Percentiles rank a stretch among this genome's conserved stretches.
These are phyloP conservation scores for Adansonia gregorii DNA, from an alignment of 441 rosid species.

Conservation along the genomic window DNA sequence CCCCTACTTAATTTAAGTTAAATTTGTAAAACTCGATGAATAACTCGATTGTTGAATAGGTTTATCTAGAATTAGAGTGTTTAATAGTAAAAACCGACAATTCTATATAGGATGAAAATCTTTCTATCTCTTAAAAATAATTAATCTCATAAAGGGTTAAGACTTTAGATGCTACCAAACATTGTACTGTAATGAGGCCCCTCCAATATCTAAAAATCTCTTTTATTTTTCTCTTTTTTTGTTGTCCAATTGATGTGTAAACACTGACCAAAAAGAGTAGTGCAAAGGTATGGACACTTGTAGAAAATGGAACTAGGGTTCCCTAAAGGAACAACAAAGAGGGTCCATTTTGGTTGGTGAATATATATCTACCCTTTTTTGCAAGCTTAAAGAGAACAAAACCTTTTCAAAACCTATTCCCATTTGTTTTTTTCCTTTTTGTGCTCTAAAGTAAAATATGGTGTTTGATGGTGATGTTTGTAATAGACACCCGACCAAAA, in stretches of 20 bases:
- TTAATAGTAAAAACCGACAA: no score
- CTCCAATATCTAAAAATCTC: conserved; percentile 1
- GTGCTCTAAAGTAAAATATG: conserved; percentile 25
- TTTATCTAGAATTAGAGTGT: no score
- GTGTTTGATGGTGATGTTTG: conserved; percentile 47
- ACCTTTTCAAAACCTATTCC: conserved; percentile 15
- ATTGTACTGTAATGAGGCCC: conserved; percentile 19
- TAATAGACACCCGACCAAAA: conserved; percentile 43
- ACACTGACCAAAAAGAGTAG: conserved; percentile 12
- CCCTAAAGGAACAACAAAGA: conserved; percentile 41
- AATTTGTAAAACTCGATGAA: no score
- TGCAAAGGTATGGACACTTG: conserved; percentile 15
- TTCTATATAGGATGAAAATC: no score
- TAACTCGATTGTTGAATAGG: no score
- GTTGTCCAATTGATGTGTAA: conserved; percentile 6
- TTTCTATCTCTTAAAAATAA: no score
- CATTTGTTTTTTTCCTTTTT: background rate
- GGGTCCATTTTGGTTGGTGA: conserved; percentile 30
- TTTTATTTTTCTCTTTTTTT: no score
- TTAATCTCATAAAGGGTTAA: background rate
- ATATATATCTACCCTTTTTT: conserved; percentile 23
- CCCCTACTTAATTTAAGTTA: no score
- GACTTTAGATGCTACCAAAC: background rate
- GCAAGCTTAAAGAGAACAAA: conserved; percentile 7
- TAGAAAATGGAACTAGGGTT: conserved; percentile 34